Evolutionary conservation across 2,329 filamentous ascomycete species (phyloP).

Genomic region (Venturia asperata): DNA sequence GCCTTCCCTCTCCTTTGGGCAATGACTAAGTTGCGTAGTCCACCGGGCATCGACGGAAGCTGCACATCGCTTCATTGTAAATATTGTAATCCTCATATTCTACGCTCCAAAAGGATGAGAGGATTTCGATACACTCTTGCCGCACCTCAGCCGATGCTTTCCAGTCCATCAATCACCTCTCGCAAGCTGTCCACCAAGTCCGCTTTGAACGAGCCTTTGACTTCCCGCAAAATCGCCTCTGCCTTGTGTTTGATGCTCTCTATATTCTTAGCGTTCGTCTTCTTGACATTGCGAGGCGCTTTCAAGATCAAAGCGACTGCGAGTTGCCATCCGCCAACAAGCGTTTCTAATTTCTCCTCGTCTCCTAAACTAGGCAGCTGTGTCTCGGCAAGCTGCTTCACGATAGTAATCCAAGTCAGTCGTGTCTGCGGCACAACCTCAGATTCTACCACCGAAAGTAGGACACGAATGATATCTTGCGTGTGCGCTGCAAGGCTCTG

Average conservation of each 20-base stretch:
- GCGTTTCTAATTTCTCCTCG: conserved; percentile 11
- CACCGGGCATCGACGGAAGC: neutral
- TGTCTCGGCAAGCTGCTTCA: conserved; percentile 9
- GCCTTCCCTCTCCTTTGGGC: neutral
- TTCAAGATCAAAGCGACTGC: conserved; percentile 10
- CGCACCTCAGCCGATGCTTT: neutral
- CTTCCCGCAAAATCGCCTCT: neutral
- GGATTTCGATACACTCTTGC: neutral
- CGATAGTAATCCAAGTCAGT: conserved; percentile 16
- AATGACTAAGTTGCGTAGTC: neutral
- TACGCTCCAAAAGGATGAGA: neutral
- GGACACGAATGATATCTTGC: conserved; percentile 16
- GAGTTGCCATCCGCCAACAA: conserved; percentile 13
- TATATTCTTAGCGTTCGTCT: neutral
- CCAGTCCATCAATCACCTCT: conserved; percentile 9
- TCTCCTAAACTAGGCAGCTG: neutral
- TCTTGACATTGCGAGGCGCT: conserved; percentile 2
- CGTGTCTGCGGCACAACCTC: conserved; percentile 13
- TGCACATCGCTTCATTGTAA: neutral
- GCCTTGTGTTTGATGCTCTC: conserved; percentile 7
- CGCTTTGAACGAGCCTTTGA: neutral
- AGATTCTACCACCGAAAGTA: conserved; percentile 6
- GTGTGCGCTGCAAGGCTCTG: neutral
- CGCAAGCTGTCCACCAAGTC: neutral
- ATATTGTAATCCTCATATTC: neutral